A percentile compares a stretch with the other conserved stretches of the same genome.
phyloP scores from a whole-genome alignment of 805 yeast species.

The Henningerozyma blattae region DNA sequence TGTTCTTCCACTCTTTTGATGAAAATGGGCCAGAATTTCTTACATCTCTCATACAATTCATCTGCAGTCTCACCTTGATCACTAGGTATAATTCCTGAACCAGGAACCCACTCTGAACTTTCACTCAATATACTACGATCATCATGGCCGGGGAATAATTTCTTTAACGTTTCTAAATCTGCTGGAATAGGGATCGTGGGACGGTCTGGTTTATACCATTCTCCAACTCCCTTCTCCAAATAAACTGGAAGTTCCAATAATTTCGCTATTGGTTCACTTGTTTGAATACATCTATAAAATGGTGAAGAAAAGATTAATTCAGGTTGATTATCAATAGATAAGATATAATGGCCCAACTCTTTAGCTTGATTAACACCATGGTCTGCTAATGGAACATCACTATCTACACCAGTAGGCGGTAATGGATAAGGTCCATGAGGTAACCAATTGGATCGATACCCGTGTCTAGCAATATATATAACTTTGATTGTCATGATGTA shows the following conservation, averaged over 20 bases:
- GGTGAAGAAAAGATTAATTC: conserved; percentile 70
- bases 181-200: conserved; percentile 63
- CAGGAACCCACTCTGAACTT: conserved; percentile 43
- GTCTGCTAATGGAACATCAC: conserved; percentile 79
- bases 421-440: conserved; percentile 57
- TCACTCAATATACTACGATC: conserved; percentile 15
- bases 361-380: conserved; percentile 84
- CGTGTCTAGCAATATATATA: conserved; percentile 73
- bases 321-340: conserved; percentile 44
- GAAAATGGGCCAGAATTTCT: conserved; percentile 41
- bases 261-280: conserved; percentile 59
- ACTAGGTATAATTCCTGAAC: conserved; percentile 16
- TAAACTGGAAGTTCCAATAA: conserved; percentile 44
- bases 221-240: conserved; percentile 79
- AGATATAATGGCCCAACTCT: conserved; percentile 55
- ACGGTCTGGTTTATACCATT: conserved; percentile 76
- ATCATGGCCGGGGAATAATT: conserved; percentile 43
- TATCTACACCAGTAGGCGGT: conserved; percentile 79
- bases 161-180: conserved; percentile 31
- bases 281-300: conserved; percentile 80
- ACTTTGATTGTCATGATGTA: conserved; percentile 46
- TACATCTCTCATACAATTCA: conserved; percentile 55
- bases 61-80: conserved; percentile 60
- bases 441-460: conserved; percentile 81
- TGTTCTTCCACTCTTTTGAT: conserved; percentile 43